Base-by-base conservation (phyloP, 352 stramenopile genomes). In the Phytopythium sindhum region DNA sequence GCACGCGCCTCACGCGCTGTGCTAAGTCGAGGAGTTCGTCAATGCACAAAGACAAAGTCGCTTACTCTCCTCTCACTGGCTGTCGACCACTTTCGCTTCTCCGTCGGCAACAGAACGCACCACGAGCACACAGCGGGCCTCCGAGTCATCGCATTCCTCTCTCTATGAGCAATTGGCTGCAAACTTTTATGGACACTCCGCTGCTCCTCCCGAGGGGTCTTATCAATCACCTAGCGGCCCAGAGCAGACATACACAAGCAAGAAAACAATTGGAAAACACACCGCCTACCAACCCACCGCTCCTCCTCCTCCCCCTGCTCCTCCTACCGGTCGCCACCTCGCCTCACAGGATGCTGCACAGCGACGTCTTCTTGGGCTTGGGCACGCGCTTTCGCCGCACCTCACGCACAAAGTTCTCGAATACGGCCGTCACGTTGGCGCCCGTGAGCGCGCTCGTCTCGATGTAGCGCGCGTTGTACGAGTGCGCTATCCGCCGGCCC, bases 391-490 rank as follows among this genome's bases (percentile, higher is more conserved):
- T 90, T 65, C 88, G 81, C 71, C 86, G 82, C 58, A 91, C 86
- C 67, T 95, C 88, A 7, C 81, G 81, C 61, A 95, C 82, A 77
- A 96, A 92, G 57, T 79, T 89, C 69, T 96, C 86, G 65, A 96
- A 96, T 35, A 96, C 84, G 4, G 85, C 83, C 55, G 84, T 91
- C 37, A 96, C 86, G 67, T 94, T 93, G 47, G 74, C 84, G 63
- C 88, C 88, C 51, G 86, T 96, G 59, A 93, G 67, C 29, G 88
- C 88, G 69, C 84, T 95, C 54, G 87, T 93, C 64, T 96, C 87
- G 65, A 96, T 91, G 70, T 96, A 94, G 65, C 79, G 77, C 60
- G 87, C 87, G 60, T 93, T 94, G 72, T 93, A 96, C 54, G 81
- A 91, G 42, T 86, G 78, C 60, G 86, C 86, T 88, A 95, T 90